Evolutionary conservation across 768 basidiomycete species (phyloP), one percentile per base, ranked within the genome.

Genomic region (Chalciporus chontae): DNA sequence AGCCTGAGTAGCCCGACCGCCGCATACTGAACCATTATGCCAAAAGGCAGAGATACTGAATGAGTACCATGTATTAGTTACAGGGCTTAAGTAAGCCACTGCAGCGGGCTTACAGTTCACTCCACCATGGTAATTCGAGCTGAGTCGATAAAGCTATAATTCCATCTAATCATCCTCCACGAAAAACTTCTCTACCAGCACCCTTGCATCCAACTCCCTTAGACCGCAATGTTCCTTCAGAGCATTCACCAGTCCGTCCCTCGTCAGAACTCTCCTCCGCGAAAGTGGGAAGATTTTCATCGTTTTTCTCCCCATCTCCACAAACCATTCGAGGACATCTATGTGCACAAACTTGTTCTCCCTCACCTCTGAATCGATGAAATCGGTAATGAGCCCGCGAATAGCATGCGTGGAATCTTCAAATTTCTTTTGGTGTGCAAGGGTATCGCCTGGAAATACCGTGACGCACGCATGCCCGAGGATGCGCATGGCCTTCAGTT

Each of bases 381-480:
- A 63, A 0, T 18, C 44, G 8, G 41, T 9, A 10, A 69, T 17
- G 3, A 67, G 53, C 4, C 17, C 13, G 24, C 40, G 50, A 6
- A 67, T 11, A 31, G 10, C 42, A 39, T 24, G 2, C 36, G 11
- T 27, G 19, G 66, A 69, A 10, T 57, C 47, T 1, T 40, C 3
- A n/a, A 61, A 63, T 43, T 55, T 60, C 24, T 8, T 31, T 43
- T 21, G 34, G 24, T 65, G 64, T 8, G 49, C 58, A 1, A 32
- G 38, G 43, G 55, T 52, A 14, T 63, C 58, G 18, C 53, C 63
- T 9, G 40, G 55, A 24, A 66, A 41, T 5, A 66, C 63, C 11
- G 64, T 67, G 34, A 67, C 55, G 43, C 69, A 70, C 4, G 62
- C 69, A 18, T 70, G 65, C 1, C 50, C 46, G 40, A 38, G 9